phyloP scores from a whole-genome alignment of 495 filamentous ascomycete genomes.

The Daldinia caldariorum region DNA sequence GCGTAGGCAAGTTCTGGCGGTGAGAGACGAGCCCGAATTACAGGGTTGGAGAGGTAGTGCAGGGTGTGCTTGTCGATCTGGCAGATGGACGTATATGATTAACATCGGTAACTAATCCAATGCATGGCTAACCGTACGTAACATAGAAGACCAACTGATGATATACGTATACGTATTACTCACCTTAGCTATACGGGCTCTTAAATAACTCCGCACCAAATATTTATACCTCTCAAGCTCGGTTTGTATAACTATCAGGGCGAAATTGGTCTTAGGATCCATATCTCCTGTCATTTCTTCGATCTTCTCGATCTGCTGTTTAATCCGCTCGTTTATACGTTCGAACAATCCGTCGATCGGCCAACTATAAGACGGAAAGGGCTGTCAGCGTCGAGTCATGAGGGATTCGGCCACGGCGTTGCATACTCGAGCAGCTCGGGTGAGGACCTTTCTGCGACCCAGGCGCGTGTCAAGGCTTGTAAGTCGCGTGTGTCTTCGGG shows the following conservation, averaged over 20 bases:
- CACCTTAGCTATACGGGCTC: constrained; percentile 85
- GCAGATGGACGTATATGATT: constrained; percentile 8
- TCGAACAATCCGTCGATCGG: constrained; percentile 65
- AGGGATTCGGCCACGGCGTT: neutral
- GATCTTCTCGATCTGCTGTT: constrained; percentile 72
- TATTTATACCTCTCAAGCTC: constrained; percentile 95
- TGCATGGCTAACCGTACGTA: too few species aligned
- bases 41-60: constrained; percentile 65
- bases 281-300: constrained; percentile 80
- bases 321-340: constrained; percentile 79
- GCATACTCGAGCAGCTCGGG: constrained; percentile 75
- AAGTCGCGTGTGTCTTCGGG: constrained; percentile 77
- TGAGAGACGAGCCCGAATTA: constrained; percentile 67
- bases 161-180: constrained; percentile 15
- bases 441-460: constrained; percentile 89
- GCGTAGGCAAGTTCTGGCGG: constrained; percentile 79
- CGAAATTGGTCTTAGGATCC: constrained; percentile 89
- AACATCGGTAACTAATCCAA: constrained; percentile 10
- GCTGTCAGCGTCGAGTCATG: constrained; percentile 26
- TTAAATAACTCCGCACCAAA: constrained; percentile 82
- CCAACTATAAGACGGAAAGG: constrained; percentile 54
- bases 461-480: constrained; percentile 87
- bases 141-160: constrained; percentile 2
- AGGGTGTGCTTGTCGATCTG: constrained; percentile 76
- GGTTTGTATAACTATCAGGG: constrained; percentile 93